phyloP scores from a whole-genome alignment of 768 basidiomycete species.

The Fistulinella prunicolor region DNA sequence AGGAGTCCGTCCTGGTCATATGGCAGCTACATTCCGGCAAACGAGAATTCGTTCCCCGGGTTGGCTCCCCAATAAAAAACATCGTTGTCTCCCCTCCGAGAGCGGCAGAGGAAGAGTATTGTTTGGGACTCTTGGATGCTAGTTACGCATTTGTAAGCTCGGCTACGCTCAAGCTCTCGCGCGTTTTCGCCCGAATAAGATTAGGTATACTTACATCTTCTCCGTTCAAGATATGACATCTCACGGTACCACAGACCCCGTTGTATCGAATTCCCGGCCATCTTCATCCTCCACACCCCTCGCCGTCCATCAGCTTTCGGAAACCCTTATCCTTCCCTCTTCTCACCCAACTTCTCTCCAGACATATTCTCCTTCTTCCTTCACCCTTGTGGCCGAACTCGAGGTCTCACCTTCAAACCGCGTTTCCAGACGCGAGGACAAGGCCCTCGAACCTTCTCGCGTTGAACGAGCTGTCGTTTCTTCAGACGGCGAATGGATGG shows the following conservation, averaged over 20 bases:
- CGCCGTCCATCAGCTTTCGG: constrained; percentile 68
- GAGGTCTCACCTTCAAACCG: constrained; percentile 94
- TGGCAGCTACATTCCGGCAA: constrained; percentile 92
- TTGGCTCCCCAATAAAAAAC: constrained; percentile 81
- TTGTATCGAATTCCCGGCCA: constrained; percentile 31
- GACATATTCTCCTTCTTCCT: constrained; percentile 73
- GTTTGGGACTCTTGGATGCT: constrained; percentile 79
- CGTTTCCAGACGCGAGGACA: constrained; percentile 78
- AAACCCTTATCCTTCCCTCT: constrained; percentile 82
- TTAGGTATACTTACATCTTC: constrained; percentile 48
- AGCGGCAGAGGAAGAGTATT: constrained; percentile 75
- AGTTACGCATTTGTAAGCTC: constrained; percentile 74
- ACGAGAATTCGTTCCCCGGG: constrained; percentile 88
- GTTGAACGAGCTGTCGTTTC: constrained; percentile 72
- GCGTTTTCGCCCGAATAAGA: constrained; percentile 75
- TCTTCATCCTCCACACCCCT: constrained; percentile 57
- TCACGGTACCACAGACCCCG: constrained; percentile 32
- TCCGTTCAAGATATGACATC: neutral
- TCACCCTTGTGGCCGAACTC: constrained; percentile 75
- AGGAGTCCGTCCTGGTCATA: constrained; percentile 93
- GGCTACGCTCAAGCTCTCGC: constrained; percentile 65
- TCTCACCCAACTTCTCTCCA: constrained; percentile 96
- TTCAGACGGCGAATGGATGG: constrained; percentile 81
- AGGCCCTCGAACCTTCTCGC: constrained; percentile 66
- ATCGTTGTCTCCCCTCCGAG: constrained; percentile 56